Conservation (phyloP, 2,329 filamentous ascomycete species). For the Tolypocladium ovalisporum region DNA sequence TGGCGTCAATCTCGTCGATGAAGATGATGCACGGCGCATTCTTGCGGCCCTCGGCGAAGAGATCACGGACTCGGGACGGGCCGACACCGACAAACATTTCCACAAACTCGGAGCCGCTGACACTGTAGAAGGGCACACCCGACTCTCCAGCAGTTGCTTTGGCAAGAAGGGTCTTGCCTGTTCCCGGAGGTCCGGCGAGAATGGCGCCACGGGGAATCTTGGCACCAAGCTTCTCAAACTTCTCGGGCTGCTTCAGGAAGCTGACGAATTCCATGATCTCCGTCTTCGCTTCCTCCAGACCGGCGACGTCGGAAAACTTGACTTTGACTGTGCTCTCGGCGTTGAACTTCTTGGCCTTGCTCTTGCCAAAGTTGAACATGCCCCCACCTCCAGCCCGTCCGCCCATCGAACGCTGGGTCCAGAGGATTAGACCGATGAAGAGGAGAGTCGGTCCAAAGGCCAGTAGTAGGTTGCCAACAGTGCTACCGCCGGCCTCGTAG, state of each 20-base stretch:
- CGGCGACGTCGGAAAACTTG: conserved; percentile 93
- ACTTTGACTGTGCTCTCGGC: conserved; percentile 94
- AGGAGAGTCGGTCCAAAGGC: conserved; percentile 79
- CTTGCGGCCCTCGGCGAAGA: conserved; percentile 91
- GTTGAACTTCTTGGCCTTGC: conserved; percentile 93
- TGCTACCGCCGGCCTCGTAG: conserved; percentile 68
- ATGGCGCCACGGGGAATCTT: conserved; percentile 98
- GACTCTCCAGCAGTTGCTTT: conserved; percentile 98
- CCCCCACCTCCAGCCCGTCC: conserved; percentile 57
- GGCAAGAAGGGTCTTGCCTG: conserved; percentile 92
- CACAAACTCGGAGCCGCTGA: conserved; percentile 96
- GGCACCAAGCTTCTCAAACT: conserved; percentile 86
- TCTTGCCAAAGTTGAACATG: conserved; percentile 94
- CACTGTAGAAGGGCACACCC: conserved; percentile 93
- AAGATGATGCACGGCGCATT: conserved; percentile 98
- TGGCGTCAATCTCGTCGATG: conserved; percentile 98
- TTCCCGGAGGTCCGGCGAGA: conserved; percentile 92
- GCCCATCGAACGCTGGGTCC: conserved; percentile 64
- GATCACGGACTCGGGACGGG: conserved; percentile 84
- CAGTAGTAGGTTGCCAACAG: conserved; percentile 62
- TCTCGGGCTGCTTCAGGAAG: conserved; percentile 87
- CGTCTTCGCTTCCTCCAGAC: conserved; percentile 94
- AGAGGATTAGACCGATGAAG: conserved; percentile 74
- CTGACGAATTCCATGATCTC: conserved; percentile 99
- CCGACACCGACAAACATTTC: conserved; percentile 99